Evolutionary conservation across 257 asterid species (phyloP).

Genomic region (Solanum okadae): DNA sequence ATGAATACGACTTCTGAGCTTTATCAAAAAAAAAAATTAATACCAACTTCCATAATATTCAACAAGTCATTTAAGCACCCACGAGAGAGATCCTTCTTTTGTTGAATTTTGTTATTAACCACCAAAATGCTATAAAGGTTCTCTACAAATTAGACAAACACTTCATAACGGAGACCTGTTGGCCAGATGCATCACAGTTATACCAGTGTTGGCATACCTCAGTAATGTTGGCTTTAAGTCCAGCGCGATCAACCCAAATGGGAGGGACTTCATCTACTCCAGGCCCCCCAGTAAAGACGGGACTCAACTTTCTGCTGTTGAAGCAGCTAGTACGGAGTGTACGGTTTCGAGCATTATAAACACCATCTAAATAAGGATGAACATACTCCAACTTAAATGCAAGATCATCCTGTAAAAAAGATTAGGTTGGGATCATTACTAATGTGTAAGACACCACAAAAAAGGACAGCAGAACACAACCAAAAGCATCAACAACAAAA

Average conservation of each 20-base stretch:
- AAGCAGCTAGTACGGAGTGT: constrained; percentile 87
- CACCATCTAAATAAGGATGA: constrained; percentile 92
- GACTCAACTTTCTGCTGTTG: constrained; percentile 91
- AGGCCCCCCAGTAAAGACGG: constrained; percentile 98
- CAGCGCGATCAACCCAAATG: constrained; percentile 96
- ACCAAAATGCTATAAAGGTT: neutral
- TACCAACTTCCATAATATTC: neutral
- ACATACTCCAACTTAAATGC: constrained; percentile 92
- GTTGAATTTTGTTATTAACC: neutral
- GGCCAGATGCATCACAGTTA: neutral
- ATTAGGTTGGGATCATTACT: neutral
- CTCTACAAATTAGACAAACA: neutral
- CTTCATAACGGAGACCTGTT: neutral
- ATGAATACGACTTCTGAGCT: neutral
- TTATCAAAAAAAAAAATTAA: neutral
- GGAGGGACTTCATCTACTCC: constrained; percentile 97
- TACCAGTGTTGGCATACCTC: constrained; percentile 39
- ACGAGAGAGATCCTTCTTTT: neutral
- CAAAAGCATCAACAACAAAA: neutral
- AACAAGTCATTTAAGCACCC: neutral
- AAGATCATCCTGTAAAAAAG: constrained; percentile 74
- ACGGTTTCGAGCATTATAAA: constrained; percentile 81
- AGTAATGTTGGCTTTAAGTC: constrained; percentile 79
- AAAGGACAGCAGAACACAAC: neutral
- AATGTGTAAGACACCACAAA: neutral